Percentiles rank a stretch among this genome's conserved stretches.
Conservation (phyloP, 148 eudicot genomes). For the Vaccinium corymbosum region DNA sequence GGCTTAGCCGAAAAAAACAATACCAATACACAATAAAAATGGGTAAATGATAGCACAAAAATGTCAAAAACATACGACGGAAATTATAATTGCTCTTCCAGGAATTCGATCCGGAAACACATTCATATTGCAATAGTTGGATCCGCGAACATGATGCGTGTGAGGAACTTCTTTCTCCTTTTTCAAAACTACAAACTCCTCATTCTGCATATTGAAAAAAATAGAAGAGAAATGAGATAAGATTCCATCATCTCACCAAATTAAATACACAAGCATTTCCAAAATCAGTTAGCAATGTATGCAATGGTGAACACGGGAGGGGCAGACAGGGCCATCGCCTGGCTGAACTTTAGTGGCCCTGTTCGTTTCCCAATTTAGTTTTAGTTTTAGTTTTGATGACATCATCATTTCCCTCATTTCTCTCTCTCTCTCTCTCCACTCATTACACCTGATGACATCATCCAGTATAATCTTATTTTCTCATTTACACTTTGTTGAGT, state of each 20-base stretch:
- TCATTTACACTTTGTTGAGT: too few relatives aligned
- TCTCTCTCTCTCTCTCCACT: too few relatives aligned
- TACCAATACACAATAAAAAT: neutral
- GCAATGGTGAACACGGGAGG: neutral
- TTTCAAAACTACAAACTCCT: slow-evolving; percentile 66
- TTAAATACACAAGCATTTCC: neutral
- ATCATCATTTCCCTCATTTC: too few relatives aligned
- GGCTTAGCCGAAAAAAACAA: neutral
- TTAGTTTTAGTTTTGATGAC: too few relatives aligned
- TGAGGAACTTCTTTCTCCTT: slow-evolving; percentile 74
- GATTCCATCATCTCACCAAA: neutral
- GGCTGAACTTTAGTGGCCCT: neutral
- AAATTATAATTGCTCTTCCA: slow-evolving; percentile 87
- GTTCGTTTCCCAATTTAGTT: too few relatives aligned
- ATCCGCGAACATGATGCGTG: slow-evolving; percentile 82
- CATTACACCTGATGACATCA: too few relatives aligned
- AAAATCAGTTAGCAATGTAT: neutral
- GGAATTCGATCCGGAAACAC: slow-evolving; percentile 87
- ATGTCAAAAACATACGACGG: slow-evolving; percentile 57
- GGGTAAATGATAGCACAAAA: neutral
- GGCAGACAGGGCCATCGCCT: neutral
- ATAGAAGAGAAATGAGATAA: neutral
- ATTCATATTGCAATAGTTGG: slow-evolving; percentile 75
- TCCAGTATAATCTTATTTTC: neutral
- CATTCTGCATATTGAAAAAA: slow-evolving; percentile 43